Evolutionary conservation across 2,329 filamentous ascomycete genomes (phyloP).

Genomic region (Fusarium sp.): DNA sequence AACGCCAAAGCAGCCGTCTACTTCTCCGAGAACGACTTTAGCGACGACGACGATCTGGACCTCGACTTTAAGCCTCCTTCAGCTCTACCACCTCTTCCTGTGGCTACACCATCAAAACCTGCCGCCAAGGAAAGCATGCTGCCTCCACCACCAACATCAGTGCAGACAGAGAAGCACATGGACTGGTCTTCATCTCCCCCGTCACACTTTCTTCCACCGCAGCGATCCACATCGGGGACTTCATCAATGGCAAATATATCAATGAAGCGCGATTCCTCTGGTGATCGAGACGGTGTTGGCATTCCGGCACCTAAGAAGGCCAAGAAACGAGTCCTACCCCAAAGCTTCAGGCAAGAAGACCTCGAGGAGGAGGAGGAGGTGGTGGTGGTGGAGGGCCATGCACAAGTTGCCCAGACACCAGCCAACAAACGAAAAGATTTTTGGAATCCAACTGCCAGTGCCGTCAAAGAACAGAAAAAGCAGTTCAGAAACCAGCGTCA

Average conservation of each 20-base stretch:
- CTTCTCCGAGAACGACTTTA: conserved; percentile 85
- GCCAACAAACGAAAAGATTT: conserved; percentile 41
- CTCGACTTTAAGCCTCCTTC: conserved; percentile 71
- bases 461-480: conserved; percentile 74
- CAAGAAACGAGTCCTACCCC: conserved; percentile 73
- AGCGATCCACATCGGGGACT: conserved; percentile 20
- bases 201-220: conserved; percentile 56
- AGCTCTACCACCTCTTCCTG: conserved; percentile 54
- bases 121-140: conserved; percentile 41
- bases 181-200: conserved; percentile 78
- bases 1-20: conserved; percentile 56
- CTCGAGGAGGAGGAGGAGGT: conserved; percentile 51
- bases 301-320: conserved; percentile 47
- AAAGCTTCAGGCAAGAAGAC: conserved; percentile 50
- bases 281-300: conserved; percentile 42
- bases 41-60: conserved; percentile 81
- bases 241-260: conserved; percentile 37
- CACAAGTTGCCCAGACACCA: conserved; percentile 36
- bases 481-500: conserved; percentile 68
- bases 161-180: conserved; percentile 50
- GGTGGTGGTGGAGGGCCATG: conserved; percentile 48
- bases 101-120: conserved; percentile 31
- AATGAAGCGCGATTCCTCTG: conserved; percentile 56
- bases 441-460: conserved; percentile 40
- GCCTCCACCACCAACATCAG: conserved; percentile 43